Evolutionary conservation across 345 rosid species (phyloP).

Genomic region (Camelina hispida): DNA sequence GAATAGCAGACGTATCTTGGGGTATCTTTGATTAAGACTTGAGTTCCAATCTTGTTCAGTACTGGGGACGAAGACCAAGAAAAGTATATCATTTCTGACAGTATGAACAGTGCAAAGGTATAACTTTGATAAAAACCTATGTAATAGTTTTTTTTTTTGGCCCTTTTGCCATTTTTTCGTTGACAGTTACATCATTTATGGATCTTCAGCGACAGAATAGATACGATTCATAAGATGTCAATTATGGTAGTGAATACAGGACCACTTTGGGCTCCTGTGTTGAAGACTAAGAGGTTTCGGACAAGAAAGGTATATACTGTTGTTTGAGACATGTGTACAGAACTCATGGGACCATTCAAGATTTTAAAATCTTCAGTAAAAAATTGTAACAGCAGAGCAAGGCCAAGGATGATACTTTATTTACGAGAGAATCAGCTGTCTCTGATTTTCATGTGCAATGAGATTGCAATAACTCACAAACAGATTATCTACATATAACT

Average conservation of each 20-base stretch:
- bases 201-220: neutral
- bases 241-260: constrained; percentile 11
- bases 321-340: constrained; percentile 20
- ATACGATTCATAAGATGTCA: constrained; percentile 19
- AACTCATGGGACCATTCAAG: constrained; percentile 14
- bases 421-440: constrained; percentile 18
- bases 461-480: constrained; percentile 18
- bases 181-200: neutral
- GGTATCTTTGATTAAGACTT: constrained; percentile 9
- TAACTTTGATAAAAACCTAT: neutral
- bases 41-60: neutral
- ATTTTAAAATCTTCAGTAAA: neutral
- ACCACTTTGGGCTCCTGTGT: neutral
- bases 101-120: constrained; percentile 4
- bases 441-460: constrained; percentile 13
- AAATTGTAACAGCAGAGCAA: constrained; percentile 20
- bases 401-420: constrained; percentile 10
- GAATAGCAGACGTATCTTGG: neutral
- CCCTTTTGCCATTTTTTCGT: neutral
- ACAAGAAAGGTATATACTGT: constrained; percentile 35
- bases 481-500: constrained; percentile 31
- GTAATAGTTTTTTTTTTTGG: neutral
- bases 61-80: constrained; percentile 11
- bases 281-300: constrained; percentile 19
- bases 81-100: constrained; percentile 29